phyloP scores from a whole-genome alignment of 768 basidiomycete genomes.

The Lactifluus pinguis region DNA sequence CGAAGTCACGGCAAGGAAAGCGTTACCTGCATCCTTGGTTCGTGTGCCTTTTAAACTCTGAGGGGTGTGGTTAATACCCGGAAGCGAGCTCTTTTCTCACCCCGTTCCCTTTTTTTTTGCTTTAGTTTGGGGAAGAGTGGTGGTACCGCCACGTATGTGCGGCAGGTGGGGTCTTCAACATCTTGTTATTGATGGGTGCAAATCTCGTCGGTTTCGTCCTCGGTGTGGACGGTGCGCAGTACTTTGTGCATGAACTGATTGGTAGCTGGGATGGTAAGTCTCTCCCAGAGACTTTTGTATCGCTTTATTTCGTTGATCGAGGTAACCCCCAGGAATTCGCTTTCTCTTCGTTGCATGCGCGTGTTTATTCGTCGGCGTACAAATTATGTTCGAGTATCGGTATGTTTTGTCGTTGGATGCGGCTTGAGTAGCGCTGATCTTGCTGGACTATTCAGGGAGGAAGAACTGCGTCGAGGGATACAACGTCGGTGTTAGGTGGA shows the following conservation, averaged over 20 bases:
- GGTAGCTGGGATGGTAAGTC: too few relatives aligned
- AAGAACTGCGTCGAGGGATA: conserved; percentile 24
- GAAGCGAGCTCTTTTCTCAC: not conserved
- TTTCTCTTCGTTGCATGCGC: conserved; percentile 54
- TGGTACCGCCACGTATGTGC: too few relatives aligned
- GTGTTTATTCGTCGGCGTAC: conserved; percentile 72
- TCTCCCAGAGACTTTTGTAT: too few relatives aligned
- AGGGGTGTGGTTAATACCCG: too few relatives aligned
- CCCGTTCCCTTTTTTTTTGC: too few relatives aligned
- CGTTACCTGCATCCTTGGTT: conserved; percentile 31
- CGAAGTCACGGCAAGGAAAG: conserved; percentile 23
- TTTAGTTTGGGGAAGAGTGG: conserved; percentile 22
- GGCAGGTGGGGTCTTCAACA: too few relatives aligned
- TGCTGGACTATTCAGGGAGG: conserved; percentile 21
- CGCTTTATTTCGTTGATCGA: not conserved
- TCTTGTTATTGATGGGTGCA: conserved; percentile 30
- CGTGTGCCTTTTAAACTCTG: too few relatives aligned
- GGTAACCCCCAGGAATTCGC: conserved; percentile 38
- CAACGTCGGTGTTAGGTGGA: conserved; percentile 12
- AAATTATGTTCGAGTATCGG: conserved; percentile 97
- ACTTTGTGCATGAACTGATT: too few relatives aligned
- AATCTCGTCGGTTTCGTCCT: too few relatives aligned
- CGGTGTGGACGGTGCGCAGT: too few relatives aligned
- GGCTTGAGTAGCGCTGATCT: not conserved
- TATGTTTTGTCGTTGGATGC: conserved; percentile 28